Conservation (phyloP, 108 stramenopile genomes). For the Craspedostauros australis region DNA sequence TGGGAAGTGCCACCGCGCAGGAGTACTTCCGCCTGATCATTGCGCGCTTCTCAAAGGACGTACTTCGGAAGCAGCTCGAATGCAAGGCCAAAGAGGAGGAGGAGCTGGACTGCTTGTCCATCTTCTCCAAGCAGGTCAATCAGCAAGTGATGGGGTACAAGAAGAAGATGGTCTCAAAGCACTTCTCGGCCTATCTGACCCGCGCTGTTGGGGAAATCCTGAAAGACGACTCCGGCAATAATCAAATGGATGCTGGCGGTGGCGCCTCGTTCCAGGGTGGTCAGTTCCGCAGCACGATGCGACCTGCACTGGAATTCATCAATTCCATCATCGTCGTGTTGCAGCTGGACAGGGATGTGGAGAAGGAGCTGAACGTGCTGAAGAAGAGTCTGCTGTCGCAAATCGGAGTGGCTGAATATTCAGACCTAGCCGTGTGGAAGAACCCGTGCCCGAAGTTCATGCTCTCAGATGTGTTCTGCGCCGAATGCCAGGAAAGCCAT, state of each 20-base stretch:
- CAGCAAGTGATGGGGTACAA: slow-evolving; percentile 63
- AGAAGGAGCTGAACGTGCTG: slow-evolving; percentile 73
- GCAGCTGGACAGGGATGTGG: slow-evolving; percentile 76
- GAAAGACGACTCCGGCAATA: slow-evolving; percentile 47
- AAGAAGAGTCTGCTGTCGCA: slow-evolving; percentile 88
- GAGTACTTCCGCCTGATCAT: slow-evolving; percentile 81
- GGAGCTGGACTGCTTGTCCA: too few relatives aligned
- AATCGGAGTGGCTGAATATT: slow-evolving; percentile 93
- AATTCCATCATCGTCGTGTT: slow-evolving; percentile 84
- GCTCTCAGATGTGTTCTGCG: slow-evolving; percentile 91
- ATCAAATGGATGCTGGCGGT: slow-evolving; percentile 44
- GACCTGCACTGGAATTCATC: slow-evolving; percentile 93
- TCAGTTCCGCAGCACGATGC: slow-evolving; percentile 41
- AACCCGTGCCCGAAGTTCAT: slow-evolving; percentile 87
- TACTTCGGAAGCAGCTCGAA: slow-evolving; percentile 65
- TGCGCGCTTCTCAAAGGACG: slow-evolving; percentile 74
- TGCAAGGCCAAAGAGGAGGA: slow-evolving; percentile 12
- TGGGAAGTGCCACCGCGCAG: slow-evolving; percentile 73
- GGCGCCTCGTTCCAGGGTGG: too few relatives aligned
- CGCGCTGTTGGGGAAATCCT: slow-evolving; percentile 75
- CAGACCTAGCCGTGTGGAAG: slow-evolving; percentile 68
- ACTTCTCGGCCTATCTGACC: slow-evolving; percentile 70
- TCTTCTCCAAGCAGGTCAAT: slow-evolving; percentile 24
- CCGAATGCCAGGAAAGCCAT: slow-evolving; percentile 84
- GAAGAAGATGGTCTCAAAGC: slow-evolving; percentile 73